phyloP scores from a whole-genome alignment of 1,284 basidiomycete species.

The Tremellales sp. region DNA sequence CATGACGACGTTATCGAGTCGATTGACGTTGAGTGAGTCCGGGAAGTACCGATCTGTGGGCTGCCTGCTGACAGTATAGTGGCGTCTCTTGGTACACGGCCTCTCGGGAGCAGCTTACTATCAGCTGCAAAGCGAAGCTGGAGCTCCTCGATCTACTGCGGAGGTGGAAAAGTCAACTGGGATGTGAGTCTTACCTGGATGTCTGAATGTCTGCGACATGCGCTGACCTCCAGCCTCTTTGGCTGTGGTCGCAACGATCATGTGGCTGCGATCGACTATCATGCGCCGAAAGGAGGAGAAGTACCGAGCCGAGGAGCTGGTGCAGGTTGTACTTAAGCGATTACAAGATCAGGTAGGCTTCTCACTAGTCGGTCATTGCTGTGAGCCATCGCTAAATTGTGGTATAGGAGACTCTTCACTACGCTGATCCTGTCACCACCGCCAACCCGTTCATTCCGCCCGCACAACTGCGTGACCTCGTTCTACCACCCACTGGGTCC shows the following conservation, averaged over 20 bases:
- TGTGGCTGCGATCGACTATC: slow-evolving; percentile 49
- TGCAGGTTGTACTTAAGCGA: slow-evolving; percentile 71
- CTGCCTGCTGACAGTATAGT: slow-evolving; percentile 10
- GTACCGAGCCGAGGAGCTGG: slow-evolving; percentile 68
- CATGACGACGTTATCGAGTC: slow-evolving; percentile 75
- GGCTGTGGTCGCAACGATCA: slow-evolving; percentile 35
- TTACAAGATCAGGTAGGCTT: slow-evolving; percentile 65
- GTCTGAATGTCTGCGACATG: background rate
- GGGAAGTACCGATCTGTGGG: background rate
- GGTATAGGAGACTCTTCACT: slow-evolving; percentile 66
- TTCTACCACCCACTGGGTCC: slow-evolving; percentile 77
- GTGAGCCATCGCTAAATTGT: background rate
- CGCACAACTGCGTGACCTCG: slow-evolving; percentile 82
- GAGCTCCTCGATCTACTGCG: slow-evolving; percentile 63
- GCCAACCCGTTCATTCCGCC: slow-evolving; percentile 80
- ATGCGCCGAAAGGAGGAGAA: slow-evolving; percentile 60
- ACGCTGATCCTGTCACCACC: slow-evolving; percentile 73
- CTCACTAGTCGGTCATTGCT: background rate
- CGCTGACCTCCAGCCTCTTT: slow-evolving; percentile 31
- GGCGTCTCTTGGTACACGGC: slow-evolving; percentile 67
- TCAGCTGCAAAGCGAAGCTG: slow-evolving; percentile 66
- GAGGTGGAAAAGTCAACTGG: slow-evolving; percentile 64
- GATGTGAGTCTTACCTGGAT: slow-evolving; percentile 60
- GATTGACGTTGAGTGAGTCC: slow-evolving; percentile 64
- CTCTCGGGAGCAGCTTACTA: slow-evolving; percentile 64